A percentile compares a stretch with the other conserved stretches of the same genome.
phyloP scores from a whole-genome alignment of 177 flowering plant species.

The Tripterygium wilfordii region DNA sequence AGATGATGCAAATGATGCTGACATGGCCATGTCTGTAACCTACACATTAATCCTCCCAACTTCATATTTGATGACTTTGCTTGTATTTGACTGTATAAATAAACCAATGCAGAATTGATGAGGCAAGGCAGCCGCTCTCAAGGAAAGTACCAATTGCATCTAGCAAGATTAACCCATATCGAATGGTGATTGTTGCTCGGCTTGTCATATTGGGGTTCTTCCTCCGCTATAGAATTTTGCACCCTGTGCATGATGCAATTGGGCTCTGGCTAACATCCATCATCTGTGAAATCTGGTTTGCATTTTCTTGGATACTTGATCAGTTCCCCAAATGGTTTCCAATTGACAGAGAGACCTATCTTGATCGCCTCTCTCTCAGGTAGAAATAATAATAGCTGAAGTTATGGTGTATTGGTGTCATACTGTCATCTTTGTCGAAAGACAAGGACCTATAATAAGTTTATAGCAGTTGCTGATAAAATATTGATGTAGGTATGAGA shows the following conservation, averaged over 20 bases:
- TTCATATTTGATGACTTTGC: not conserved
- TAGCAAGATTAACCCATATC: conserved; percentile 85
- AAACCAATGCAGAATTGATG: conserved; percentile 65
- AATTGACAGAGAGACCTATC: conserved; percentile 89
- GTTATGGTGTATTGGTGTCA: too few species aligned
- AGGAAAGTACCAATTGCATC: conserved; percentile 91
- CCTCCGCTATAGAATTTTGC: conserved; percentile 71
- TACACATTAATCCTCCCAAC: not conserved
- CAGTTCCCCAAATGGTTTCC: conserved; percentile 98
- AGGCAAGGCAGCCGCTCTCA: conserved; percentile 92
- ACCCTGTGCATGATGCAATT: conserved; percentile 86
- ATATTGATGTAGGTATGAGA: conserved; percentile 62
- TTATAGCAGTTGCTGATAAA: not conserved
- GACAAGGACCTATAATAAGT: too few species aligned
- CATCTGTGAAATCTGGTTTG: conserved; percentile 92
- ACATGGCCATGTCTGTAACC: conserved; percentile 55
- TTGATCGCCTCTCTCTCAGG: conserved; percentile 95
- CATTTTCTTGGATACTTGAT: conserved; percentile 93
- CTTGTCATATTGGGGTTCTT: conserved; percentile 66
- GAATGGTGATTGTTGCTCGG: conserved; percentile 81
- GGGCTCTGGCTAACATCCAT: conserved; percentile 92
- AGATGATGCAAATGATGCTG: conserved; percentile 57
- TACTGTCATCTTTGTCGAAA: too few species aligned
- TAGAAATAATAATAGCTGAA: too few species aligned
- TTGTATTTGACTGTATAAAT: not conserved